Conservation (phyloP, 2,329 filamentous ascomycete genomes). For the Cryphonectria japonica region DNA sequence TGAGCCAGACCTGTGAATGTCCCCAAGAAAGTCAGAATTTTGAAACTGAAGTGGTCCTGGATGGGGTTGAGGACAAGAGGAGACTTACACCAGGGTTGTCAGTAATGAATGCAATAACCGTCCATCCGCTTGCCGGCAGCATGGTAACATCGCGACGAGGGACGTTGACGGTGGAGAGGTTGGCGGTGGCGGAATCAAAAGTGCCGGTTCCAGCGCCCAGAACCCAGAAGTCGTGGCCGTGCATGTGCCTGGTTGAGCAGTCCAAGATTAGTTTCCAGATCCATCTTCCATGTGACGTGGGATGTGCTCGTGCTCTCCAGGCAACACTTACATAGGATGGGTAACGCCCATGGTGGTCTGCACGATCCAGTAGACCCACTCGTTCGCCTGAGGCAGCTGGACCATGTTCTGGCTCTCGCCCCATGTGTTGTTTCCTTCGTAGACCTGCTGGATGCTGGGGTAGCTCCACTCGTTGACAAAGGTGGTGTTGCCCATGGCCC, state of each 20-base stretch:
- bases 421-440: background rate
- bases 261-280: background rate
- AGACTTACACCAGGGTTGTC: conserved; percentile 38
- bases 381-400: conserved; percentile 20
- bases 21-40: background rate
- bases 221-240: conserved; percentile 55
- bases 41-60: background rate
- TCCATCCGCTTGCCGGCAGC: conserved; percentile 35
- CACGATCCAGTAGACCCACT: conserved; percentile 37
- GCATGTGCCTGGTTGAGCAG: conserved; percentile 42
- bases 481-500: conserved; percentile 12
- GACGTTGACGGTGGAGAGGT: conserved; percentile 38
- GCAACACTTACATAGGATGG: conserved; percentile 44
- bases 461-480: conserved; percentile 26
- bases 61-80: background rate
- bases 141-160: conserved; percentile 42
- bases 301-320: background rate
- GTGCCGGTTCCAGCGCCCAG: conserved; percentile 38
- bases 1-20: conserved; percentile 35
- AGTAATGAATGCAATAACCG: conserved; percentile 38
- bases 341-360: conserved; percentile 36
- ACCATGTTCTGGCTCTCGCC: background rate
- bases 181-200: conserved; percentile 36
- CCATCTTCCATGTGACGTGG: background rate
- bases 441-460: conserved; percentile 29